phyloP scores from a whole-genome alignment of 2,329 filamentous ascomycete genomes.

The Fusarium foetens region DNA sequence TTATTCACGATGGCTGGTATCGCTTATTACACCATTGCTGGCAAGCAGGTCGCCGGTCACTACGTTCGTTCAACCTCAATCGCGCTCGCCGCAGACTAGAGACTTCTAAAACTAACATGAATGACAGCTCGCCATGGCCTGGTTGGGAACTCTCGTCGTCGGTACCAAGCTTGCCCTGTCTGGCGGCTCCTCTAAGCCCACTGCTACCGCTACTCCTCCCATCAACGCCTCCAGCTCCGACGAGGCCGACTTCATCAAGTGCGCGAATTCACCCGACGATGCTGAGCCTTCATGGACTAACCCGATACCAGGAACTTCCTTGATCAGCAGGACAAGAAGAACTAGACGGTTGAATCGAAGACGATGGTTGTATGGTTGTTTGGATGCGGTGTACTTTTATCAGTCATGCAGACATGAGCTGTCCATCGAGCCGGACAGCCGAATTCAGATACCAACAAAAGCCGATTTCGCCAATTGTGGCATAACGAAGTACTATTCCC shows the following conservation, averaged over 20 bases:
- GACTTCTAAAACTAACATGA: constrained; percentile 36
- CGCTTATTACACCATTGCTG: constrained; percentile 64
- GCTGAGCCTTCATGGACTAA: constrained; percentile 39
- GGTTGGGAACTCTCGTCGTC: constrained; percentile 62
- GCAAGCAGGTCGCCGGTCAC: constrained; percentile 70
- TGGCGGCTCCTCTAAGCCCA: constrained; percentile 58
- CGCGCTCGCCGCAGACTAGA: constrained; percentile 5
- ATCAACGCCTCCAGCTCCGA: constrained; percentile 71
- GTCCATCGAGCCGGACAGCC: constrained; percentile 39
- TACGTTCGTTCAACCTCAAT: constrained; percentile 59
- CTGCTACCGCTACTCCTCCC: constrained; percentile 61
- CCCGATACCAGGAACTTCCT: constrained; percentile 51
- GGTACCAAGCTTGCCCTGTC: constrained; percentile 57
- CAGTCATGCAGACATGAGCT: constrained; percentile 41
- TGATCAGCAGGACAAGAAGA: constrained; percentile 55
- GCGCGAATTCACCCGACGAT: constrained; percentile 49
- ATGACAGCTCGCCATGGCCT: constrained; percentile 66
- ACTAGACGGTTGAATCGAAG: constrained; percentile 44
- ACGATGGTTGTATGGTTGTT: constrained; percentile 40
- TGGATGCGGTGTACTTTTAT: constrained; percentile 51
- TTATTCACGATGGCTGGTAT: constrained; percentile 52
- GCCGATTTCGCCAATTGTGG: constrained; percentile 38
- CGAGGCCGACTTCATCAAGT: constrained; percentile 74
- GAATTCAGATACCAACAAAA: constrained; percentile 42
- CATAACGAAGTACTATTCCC: constrained; percentile 15